phyloP scores from a whole-genome alignment of 495 filamentous ascomycete species.

The Aspergillus bertholletiae region DNA sequence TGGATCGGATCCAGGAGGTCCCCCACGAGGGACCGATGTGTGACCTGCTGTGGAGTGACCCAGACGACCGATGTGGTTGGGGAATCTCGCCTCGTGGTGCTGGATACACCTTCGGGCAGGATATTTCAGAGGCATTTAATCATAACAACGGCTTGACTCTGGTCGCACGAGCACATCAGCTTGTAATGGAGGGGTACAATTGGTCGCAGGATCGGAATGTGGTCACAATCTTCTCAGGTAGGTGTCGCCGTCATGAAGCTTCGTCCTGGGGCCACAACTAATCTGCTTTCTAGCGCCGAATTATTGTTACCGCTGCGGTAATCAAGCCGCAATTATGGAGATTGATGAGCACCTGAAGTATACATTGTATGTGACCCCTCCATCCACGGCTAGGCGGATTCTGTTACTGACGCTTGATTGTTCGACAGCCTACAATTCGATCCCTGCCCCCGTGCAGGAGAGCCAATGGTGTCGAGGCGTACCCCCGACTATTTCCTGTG shows the following conservation, averaged over 20 bases:
- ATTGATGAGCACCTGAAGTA: conserved; percentile 99
- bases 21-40: conserved; percentile 99
- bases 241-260: conserved; percentile 9
- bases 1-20: conserved; percentile 97
- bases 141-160: conserved; percentile 98
- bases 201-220: conserved; percentile 97
- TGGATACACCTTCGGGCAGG: conserved; percentile 98
- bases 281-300: conserved; percentile 67
- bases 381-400: neutral
- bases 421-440: conserved; percentile 90
- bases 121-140: conserved; percentile 99
- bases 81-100: conserved; percentile 96
- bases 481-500: conserved; percentile 99
- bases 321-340: conserved; percentile 99
- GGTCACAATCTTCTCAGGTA: conserved; percentile 98
- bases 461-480: conserved; percentile 97
- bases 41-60: conserved; percentile 95
- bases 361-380: conserved; percentile 76
- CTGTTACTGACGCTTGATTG: conserved; percentile 12
- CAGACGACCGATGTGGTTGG: conserved; percentile 98
- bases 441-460: conserved; percentile 92
- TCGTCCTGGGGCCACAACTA: neutral
- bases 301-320: conserved; percentile 97
- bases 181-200: conserved; percentile 98
- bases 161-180: conserved; percentile 89